phyloP scores from a whole-genome alignment of 257 asterid species.

The Eucommia ulmoides region DNA sequence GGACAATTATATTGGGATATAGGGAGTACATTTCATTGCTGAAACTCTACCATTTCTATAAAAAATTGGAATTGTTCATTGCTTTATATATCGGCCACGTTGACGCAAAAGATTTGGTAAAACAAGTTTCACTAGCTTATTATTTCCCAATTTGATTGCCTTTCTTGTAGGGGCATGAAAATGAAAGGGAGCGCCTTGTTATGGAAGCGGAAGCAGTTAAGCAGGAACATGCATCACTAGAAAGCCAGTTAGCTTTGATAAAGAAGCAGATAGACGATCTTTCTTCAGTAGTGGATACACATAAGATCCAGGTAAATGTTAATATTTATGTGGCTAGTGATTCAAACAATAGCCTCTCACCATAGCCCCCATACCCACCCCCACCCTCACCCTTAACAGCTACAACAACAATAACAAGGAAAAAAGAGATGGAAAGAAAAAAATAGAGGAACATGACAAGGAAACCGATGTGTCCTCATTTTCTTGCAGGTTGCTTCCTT shows the following conservation, averaged over 20 bases:
- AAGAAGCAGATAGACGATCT: slow-evolving; percentile 47
- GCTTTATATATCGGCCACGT: too few relatives aligned
- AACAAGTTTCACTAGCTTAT: slow-evolving; percentile 3
- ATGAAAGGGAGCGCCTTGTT: slow-evolving; percentile 66
- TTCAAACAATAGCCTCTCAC: slow-evolving; percentile 2
- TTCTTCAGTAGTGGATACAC: slow-evolving; percentile 47
- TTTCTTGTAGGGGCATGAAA: slow-evolving; percentile 64
- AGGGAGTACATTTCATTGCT: too few relatives aligned
- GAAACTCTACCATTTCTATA: too few relatives aligned
- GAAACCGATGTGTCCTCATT: slow-evolving; percentile 6
- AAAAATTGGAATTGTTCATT: too few relatives aligned
- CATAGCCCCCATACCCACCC: too few relatives aligned
- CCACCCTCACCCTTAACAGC: too few relatives aligned
- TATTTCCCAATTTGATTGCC: slow-evolving; percentile 11
- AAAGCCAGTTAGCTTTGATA: slow-evolving; percentile 47
- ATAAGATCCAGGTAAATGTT: slow-evolving; percentile 49
- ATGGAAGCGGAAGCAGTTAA: slow-evolving; percentile 91
- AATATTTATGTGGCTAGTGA: neutral
- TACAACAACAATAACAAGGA: too few relatives aligned
- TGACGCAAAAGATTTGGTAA: too few relatives aligned
- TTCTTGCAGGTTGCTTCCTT: slow-evolving; percentile 49
- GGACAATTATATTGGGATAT: too few relatives aligned
- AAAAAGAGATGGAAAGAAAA: too few relatives aligned
- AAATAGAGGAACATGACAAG: too few relatives aligned
- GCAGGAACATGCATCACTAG: slow-evolving; percentile 60